Conservation (phyloP, 2,329 filamentous ascomycete species). For the Ophiostoma montium region DNA sequence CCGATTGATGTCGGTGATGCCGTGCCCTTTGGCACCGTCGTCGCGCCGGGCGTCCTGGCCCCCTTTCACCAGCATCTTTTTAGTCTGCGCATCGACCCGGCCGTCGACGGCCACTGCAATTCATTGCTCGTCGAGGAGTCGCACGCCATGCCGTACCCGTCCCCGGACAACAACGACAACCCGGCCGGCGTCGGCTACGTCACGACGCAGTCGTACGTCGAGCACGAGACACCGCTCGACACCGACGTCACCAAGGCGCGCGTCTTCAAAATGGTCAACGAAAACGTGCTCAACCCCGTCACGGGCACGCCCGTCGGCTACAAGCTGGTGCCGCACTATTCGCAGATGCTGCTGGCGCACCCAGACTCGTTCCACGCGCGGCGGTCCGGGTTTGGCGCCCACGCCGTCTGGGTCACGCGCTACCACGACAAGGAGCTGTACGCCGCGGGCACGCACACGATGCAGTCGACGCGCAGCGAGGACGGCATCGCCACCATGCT, state of each 20-base stretch:
- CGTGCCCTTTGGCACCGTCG: slow-evolving; percentile 44
- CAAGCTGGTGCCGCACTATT: slow-evolving; percentile 29
- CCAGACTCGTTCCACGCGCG: slow-evolving; percentile 24
- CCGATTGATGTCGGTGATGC: slow-evolving; percentile 42
- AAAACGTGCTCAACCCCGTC: slow-evolving; percentile 25
- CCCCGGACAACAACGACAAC: no score
- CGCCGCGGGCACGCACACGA: slow-evolving; percentile 26
- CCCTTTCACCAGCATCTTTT: slow-evolving; percentile 62
- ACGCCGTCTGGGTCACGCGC: slow-evolving; percentile 31
- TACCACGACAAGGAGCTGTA: slow-evolving; percentile 29
- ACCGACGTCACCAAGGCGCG: slow-evolving; percentile 30
- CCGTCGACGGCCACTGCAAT: slow-evolving; percentile 30
- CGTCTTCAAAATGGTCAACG: slow-evolving; percentile 34
- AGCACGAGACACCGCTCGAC: slow-evolving; percentile 31
- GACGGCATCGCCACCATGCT: not conserved
- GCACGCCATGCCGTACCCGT: slow-evolving; percentile 25
- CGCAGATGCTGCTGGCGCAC: slow-evolving; percentile 28
- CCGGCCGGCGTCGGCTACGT: slow-evolving; percentile 34
- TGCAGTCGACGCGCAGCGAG: slow-evolving; percentile 14
- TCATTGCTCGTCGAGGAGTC: slow-evolving; percentile 33
- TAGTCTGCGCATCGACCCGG: slow-evolving; percentile 47
- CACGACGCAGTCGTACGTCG: slow-evolving; percentile 28
- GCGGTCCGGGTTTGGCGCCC: slow-evolving; percentile 27
- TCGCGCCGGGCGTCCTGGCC: slow-evolving; percentile 47
- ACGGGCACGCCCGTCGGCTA: slow-evolving; percentile 30